Conservation (phyloP, 2,329 filamentous ascomycete genomes). For the Cladosporium sp. region DNA sequence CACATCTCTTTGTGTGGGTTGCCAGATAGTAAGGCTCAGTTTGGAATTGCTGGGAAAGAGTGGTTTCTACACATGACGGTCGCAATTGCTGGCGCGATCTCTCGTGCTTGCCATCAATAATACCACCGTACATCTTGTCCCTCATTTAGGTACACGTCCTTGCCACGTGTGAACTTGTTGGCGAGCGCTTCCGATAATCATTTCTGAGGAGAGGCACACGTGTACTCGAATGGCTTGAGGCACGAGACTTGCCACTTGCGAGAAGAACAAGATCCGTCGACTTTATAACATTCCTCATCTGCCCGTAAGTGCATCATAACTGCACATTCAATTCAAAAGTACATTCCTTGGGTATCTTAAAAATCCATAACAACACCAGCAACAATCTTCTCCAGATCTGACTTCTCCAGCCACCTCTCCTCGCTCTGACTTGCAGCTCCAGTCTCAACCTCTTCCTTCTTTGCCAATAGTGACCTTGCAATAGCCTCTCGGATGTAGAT, state of each 20-base stretch:
- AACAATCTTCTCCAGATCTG: conserved; percentile 85
- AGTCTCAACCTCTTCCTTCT: conserved; percentile 46
- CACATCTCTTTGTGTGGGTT: not conserved
- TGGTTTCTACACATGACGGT: not conserved
- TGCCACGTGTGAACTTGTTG: not conserved
- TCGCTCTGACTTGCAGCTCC: conserved; percentile 36
- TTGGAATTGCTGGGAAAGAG: not conserved
- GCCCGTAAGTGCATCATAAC: not conserved
- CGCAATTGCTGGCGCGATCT: not conserved
- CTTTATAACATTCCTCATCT: not conserved
- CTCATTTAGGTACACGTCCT: not conserved
- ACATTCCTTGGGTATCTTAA: conserved; percentile 44
- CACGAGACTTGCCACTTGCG: not conserved
- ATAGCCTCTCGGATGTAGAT: conserved; percentile 89
- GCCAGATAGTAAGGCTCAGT: not conserved
- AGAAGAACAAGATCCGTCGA: not conserved
- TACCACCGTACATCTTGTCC: not conserved
- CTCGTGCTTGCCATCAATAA: not conserved
- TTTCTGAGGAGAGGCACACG: not conserved
- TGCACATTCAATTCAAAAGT: not conserved
- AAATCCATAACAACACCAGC: conserved; percentile 86
- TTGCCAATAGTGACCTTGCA: conserved; percentile 73
- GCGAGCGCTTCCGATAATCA: not conserved
- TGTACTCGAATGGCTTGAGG: not conserved
- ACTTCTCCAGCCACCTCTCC: conserved; percentile 62